phyloP scores from a whole-genome alignment of 1,284 basidiomycete genomes.

The Cystobasidium sp. region DNA sequence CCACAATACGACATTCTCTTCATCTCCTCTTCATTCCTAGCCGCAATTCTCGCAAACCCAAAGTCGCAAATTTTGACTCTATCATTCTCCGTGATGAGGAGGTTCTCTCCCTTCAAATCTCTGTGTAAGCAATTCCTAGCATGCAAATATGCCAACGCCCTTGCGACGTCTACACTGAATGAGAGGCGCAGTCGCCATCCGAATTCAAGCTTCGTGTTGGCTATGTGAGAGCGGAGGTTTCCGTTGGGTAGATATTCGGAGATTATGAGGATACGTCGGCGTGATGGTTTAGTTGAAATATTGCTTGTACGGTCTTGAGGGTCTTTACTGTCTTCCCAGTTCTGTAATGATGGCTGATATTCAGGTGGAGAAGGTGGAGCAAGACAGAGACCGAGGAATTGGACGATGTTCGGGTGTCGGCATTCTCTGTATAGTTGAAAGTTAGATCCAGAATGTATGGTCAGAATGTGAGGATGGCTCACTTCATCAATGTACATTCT shows the following conservation, averaged over 20 bases:
- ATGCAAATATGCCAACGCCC: slow-evolving; percentile 95
- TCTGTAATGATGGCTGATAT: slow-evolving; percentile 17
- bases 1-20: slow-evolving; percentile 93
- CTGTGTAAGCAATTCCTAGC: slow-evolving; percentile 75
- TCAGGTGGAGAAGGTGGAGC: slow-evolving; percentile 69
- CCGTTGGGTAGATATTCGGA: slow-evolving; percentile 58
- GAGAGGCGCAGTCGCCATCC: slow-evolving; percentile 89
- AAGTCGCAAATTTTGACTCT: slow-evolving; percentile 87
- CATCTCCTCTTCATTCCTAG: slow-evolving; percentile 85
- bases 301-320: slow-evolving; percentile 61
- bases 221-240: slow-evolving; percentile 84
- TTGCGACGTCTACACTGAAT: slow-evolving; percentile 90
- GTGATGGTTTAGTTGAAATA: slow-evolving; percentile 61
- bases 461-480: not conserved
- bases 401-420: slow-evolving; percentile 89
- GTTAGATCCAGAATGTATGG: not conserved
- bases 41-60: slow-evolving; percentile 77
- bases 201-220: slow-evolving; percentile 74
- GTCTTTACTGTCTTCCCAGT: slow-evolving; percentile 13
- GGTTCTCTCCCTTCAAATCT: slow-evolving; percentile 95
- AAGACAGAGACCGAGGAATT: slow-evolving; percentile 89
- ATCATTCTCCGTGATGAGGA: slow-evolving; percentile 90
- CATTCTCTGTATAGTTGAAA: slow-evolving; percentile 63
- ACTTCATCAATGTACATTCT: slow-evolving; percentile 93
- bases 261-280: slow-evolving; percentile 48